These are phyloP conservation scores for Calonectria pauciramosa DNA, from an alignment of 2,329 filamentous ascomycete genomes.

Conservation along the genomic window DNA sequence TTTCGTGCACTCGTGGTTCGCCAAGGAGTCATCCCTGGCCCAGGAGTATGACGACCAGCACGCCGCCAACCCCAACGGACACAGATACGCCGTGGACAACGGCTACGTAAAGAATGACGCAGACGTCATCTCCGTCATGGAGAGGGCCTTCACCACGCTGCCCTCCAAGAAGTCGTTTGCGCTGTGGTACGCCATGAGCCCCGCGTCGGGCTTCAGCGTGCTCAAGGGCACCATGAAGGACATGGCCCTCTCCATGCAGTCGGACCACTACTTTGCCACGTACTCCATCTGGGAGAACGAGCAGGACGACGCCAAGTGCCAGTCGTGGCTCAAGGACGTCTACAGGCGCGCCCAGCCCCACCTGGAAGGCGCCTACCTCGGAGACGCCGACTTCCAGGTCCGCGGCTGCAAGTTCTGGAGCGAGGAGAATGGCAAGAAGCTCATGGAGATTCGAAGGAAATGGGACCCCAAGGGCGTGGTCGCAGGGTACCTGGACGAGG, in stretches of 20 bases:
- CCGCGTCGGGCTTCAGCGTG: conserved; percentile 51
- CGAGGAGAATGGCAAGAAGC: conserved; percentile 53
- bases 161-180: conserved; percentile 60
- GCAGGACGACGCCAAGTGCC: conserved; percentile 59
- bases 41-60: conserved; percentile 59
- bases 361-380: conserved; percentile 65
- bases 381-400: conserved; percentile 66
- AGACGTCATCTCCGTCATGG: conserved; percentile 59
- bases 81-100: conserved; percentile 66
- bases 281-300: conserved; percentile 65
- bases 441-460: conserved; percentile 58
- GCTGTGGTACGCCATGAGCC: conserved; percentile 66
- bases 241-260: conserved; percentile 69
- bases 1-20: conserved; percentile 53
- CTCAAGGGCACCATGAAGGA: conserved; percentile 50
- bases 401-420: conserved; percentile 63
- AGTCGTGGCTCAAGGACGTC: conserved; percentile 58
- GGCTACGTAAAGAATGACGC: conserved; percentile 62
- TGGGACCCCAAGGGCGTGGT: conserved; percentile 55
- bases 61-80: conserved; percentile 60
- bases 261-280: conserved; percentile 68
- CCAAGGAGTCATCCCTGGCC: conserved; percentile 55
- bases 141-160: conserved; percentile 61
- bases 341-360: conserved; percentile 56
- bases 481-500: conserved; percentile 62